Evolutionary conservation across 129 eudicot species (phyloP).

Genomic region (Mikania micrantha): DNA sequence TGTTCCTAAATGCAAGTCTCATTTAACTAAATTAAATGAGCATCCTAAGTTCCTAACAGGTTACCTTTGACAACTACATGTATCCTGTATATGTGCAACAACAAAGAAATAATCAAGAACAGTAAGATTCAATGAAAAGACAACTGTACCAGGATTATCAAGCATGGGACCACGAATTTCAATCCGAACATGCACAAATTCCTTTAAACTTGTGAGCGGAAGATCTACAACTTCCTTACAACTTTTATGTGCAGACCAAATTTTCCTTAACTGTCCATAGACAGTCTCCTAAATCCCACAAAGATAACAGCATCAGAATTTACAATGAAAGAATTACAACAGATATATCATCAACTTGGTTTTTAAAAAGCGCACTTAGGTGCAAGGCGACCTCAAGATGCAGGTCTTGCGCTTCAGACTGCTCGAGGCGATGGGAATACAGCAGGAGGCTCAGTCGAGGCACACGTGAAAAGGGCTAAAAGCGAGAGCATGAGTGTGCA

Average conservation of each 20-base stretch:
- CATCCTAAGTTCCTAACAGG: constrained; percentile 4
- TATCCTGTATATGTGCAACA: not conserved
- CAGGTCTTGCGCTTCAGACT: too few species aligned
- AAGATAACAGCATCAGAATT: not conserved
- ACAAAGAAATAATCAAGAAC: not conserved
- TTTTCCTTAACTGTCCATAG: constrained; percentile 16
- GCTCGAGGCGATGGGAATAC: too few species aligned
- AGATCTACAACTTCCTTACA: constrained; percentile 3
- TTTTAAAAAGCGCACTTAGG: too few species aligned
- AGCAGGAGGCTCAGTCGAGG: too few species aligned
- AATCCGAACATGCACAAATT: constrained; percentile 67
- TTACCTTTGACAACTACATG: not conserved
- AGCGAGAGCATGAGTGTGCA: too few species aligned
- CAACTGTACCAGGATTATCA: constrained; percentile 58
- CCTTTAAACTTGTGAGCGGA: constrained; percentile 41
- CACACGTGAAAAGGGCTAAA: too few species aligned
- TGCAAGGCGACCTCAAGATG: too few species aligned
- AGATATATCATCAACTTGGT: not conserved
- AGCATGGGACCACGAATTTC: constrained; percentile 74
- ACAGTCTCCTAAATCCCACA: constrained; percentile 33
- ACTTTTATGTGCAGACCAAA: constrained; percentile 22
- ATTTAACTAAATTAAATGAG: constrained; percentile 1
- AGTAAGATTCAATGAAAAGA: not conserved
- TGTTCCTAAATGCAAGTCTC: not conserved
- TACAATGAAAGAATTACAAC: not conserved